Percentiles rank a stretch among this genome's conserved stretches.
Evolutionary conservation across 768 basidiomycete species (phyloP).

Genomic region (Psilocybe subaeruginosa): DNA sequence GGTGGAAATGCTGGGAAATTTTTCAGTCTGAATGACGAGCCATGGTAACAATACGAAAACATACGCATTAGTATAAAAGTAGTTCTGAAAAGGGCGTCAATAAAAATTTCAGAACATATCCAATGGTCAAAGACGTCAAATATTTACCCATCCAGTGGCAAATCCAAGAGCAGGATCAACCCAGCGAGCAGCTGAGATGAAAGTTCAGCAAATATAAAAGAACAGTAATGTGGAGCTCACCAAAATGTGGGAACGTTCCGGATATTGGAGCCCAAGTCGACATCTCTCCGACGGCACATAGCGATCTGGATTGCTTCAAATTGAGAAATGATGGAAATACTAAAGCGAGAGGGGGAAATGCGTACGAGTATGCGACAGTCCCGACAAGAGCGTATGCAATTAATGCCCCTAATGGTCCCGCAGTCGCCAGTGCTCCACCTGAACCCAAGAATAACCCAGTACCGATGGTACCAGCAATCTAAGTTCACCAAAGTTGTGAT

Average conservation of each 20-base stretch:
- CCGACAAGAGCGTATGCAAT: slow-evolving; percentile 68
- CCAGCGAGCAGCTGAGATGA: slow-evolving; percentile 49
- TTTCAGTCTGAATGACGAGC: background rate
- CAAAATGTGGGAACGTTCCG: slow-evolving; percentile 78
- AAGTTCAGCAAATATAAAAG: background rate
- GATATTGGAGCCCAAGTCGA: slow-evolving; percentile 80
- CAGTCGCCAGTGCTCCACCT: slow-evolving; percentile 57
- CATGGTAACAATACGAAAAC: slow-evolving; percentile 8
- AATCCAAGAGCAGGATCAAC: slow-evolving; percentile 64
- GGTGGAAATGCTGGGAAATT: slow-evolving; percentile 49
- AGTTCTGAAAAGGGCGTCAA: slow-evolving; percentile 32
- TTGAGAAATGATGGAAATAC: background rate
- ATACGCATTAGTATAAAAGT: slow-evolving; percentile 45
- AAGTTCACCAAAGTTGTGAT: background rate
- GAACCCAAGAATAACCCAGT: slow-evolving; percentile 78
- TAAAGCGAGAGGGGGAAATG: slow-evolving; percentile 9
- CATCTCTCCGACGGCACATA: slow-evolving; percentile 78
- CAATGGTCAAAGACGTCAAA: background rate
- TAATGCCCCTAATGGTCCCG: slow-evolving; percentile 70
- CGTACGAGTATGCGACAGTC: slow-evolving; percentile 66
- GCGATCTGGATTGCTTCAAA: slow-evolving; percentile 37
- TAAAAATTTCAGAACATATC: slow-evolving; percentile 1
- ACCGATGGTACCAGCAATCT: slow-evolving; percentile 78
- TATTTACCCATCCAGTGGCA: slow-evolving; percentile 55
- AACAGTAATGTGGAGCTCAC: slow-evolving; percentile 28